Conservation (phyloP, 2,329 filamentous ascomycete species). For the Leptoxyphium fumago region DNA sequence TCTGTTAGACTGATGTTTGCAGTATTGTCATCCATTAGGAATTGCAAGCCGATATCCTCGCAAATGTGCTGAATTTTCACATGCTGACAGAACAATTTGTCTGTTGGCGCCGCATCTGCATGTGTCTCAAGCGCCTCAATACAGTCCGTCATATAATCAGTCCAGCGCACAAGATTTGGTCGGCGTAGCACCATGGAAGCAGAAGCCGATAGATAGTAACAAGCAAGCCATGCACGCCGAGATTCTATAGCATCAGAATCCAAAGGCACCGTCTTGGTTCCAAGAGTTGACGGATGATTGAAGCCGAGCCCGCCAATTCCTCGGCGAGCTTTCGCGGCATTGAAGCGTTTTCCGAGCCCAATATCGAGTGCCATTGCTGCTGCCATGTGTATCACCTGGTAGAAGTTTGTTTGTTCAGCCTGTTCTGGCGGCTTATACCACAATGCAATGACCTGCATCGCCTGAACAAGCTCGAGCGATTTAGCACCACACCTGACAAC, state of each 20-base stretch:
- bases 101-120: slow-evolving; percentile 41
- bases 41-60: slow-evolving; percentile 41
- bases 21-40: slow-evolving; percentile 40
- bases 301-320: slow-evolving; percentile 16
- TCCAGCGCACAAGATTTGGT: slow-evolving; percentile 45
- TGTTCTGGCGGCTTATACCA: slow-evolving; percentile 79
- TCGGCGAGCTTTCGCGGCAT: slow-evolving; percentile 22
- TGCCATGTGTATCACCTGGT: slow-evolving; percentile 69
- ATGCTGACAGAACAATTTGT: slow-evolving; percentile 42
- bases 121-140: slow-evolving; percentile 42
- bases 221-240: slow-evolving; percentile 44
- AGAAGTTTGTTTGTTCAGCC: slow-evolving; percentile 79
- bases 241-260: slow-evolving; percentile 41
- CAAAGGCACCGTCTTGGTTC: slow-evolving; percentile 11
- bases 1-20: slow-evolving; percentile 39
- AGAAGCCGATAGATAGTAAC: slow-evolving; percentile 46
- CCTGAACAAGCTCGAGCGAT: slow-evolving; percentile 68
- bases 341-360: slow-evolving; percentile 49
- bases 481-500: slow-evolving; percentile 65
- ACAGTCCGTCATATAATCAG: slow-evolving; percentile 48
- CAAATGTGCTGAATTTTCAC: slow-evolving; percentile 43
- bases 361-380: slow-evolving; percentile 73
- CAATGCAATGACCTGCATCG: slow-evolving; percentile 57
- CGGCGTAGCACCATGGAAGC: slow-evolving; percentile 44
- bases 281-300: slow-evolving; percentile 16